Evolutionary conservation across 352 stramenopile species (phyloP).

Genomic region (Aphanomyces cochlioides): DNA sequence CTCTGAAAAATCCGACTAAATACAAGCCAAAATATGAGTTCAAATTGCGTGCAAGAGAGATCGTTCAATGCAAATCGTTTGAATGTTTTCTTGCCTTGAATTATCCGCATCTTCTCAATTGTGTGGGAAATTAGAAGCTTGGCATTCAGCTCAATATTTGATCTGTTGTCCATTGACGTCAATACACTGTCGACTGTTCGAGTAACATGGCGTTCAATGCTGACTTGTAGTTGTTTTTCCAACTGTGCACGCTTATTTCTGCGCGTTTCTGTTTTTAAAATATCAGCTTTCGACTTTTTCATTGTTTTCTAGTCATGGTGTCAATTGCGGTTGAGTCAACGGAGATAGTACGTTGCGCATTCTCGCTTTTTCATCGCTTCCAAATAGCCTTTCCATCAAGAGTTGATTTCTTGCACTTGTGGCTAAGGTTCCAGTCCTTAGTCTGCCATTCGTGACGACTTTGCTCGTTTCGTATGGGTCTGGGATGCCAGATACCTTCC

Average conservation of each 20-base stretch:
- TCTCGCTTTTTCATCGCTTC: slow-evolving; percentile 59
- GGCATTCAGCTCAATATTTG: slow-evolving; percentile 56
- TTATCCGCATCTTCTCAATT: slow-evolving; percentile 73
- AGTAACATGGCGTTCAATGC: slow-evolving; percentile 84
- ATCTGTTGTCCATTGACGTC: slow-evolving; percentile 36
- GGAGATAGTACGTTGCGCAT: slow-evolving; percentile 33
- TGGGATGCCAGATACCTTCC: slow-evolving; percentile 39
- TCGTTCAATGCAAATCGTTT: slow-evolving; percentile 79
- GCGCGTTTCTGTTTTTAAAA: slow-evolving; percentile 68
- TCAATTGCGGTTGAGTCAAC: slow-evolving; percentile 31
- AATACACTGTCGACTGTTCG: slow-evolving; percentile 75
- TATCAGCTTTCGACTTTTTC: slow-evolving; percentile 78
- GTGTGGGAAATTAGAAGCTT: slow-evolving; percentile 82
- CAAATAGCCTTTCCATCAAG: slow-evolving; percentile 75
- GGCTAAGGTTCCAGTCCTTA: slow-evolving; percentile 43
- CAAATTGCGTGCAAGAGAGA: slow-evolving; percentile 72
- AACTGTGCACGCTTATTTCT: slow-evolving; percentile 70
- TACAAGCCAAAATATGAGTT: slow-evolving; percentile 85
- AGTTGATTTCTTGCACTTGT: slow-evolving; percentile 58
- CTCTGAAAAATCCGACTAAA: slow-evolving; percentile 88
- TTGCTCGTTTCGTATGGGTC: slow-evolving; percentile 61
- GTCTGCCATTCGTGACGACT: slow-evolving; percentile 37
- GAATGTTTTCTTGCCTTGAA: slow-evolving; percentile 71
- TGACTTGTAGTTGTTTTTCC: slow-evolving; percentile 84
- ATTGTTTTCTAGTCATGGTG: slow-evolving; percentile 48